Evolutionary conservation across 805 yeast genomes (phyloP).

Genomic region (Hanseniaspora thailandica): DNA sequence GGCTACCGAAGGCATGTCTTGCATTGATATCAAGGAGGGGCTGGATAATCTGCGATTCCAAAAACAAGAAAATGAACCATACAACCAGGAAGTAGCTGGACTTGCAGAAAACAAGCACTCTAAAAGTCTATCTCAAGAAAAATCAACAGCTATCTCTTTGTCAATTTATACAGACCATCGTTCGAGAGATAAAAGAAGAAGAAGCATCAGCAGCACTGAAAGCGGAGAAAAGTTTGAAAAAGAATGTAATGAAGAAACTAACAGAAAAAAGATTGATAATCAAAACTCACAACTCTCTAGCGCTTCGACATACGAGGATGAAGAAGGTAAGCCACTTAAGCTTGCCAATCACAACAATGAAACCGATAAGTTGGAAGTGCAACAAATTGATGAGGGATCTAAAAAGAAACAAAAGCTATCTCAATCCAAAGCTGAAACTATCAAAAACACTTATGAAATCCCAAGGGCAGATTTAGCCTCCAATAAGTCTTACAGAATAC

Average conservation of each 20-base stretch:
- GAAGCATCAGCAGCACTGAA: not conserved
- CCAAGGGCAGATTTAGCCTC: not conserved
- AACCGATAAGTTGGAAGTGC: not conserved
- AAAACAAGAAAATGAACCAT: not conserved
- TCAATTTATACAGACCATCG: not conserved
- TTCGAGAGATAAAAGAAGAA: not conserved
- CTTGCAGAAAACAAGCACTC: not conserved
- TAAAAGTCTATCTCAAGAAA: slow-evolving; percentile 5
- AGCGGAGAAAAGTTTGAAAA: not conserved
- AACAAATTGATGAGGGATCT: not conserved
- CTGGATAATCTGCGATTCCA: not conserved
- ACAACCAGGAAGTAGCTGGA: not conserved
- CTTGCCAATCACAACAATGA: not conserved
- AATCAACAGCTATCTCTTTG: not conserved
- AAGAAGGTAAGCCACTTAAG: not conserved
- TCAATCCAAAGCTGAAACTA: not conserved
- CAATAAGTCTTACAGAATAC: not conserved
- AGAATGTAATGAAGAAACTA: not conserved
- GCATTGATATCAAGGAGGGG: not conserved
- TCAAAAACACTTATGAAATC: not conserved
- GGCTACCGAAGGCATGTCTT: not conserved
- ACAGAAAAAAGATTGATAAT: not conserved
- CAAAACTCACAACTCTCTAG: not conserved
- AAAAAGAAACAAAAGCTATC: not conserved
- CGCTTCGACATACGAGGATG: not conserved